These are phyloP conservation scores for Medicago arabica DNA, from an alignment of 306 rosid genomes.

Conservation along the genomic window DNA sequence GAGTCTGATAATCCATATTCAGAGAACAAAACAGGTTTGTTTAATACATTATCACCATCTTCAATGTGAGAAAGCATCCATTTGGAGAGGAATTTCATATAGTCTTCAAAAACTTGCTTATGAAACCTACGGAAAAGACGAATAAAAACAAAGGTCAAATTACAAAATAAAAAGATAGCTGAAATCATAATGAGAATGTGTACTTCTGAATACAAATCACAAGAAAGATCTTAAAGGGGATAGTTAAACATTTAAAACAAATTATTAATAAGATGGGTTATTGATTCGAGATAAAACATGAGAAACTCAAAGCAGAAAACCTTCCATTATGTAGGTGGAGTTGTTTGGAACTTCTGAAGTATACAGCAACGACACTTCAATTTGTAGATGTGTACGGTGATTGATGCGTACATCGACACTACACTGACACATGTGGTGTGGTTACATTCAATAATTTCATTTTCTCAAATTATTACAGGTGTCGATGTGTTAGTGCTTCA, in stretches of 20 bases:
- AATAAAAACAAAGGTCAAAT: neutral
- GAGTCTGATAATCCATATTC: slow-evolving; percentile 84
- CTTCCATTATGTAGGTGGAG: slow-evolving; percentile 6
- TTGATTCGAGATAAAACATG: neutral
- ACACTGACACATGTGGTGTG: neutral
- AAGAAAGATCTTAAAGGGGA: neutral
- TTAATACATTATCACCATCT: slow-evolving; percentile 78
- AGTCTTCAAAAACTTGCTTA: slow-evolving; percentile 58
- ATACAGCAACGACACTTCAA: neutral
- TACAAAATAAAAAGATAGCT: neutral
- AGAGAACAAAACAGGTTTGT: slow-evolving; percentile 88
- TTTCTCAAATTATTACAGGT: neutral
- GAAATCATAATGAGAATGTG: slow-evolving; percentile 23
- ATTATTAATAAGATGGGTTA: neutral
- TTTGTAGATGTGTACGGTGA: neutral
- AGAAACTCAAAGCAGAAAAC: neutral
- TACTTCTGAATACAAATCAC: slow-evolving; percentile 25
- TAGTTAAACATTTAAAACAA: slow-evolving; percentile 19
- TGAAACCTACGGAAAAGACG: slow-evolving; percentile 64
- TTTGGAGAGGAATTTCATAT: slow-evolving; percentile 72
- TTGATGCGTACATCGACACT: neutral
- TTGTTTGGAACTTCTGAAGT: neutral
- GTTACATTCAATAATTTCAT: neutral
- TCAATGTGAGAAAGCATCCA: slow-evolving; percentile 97
- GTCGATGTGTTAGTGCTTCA: neutral